A percentile compares a stretch with the other conserved stretches of the same genome.
These are phyloP conservation scores for Fusarium virguliforme DNA, from an alignment of 2,329 filamentous ascomycete genomes.

Conservation along the genomic window DNA sequence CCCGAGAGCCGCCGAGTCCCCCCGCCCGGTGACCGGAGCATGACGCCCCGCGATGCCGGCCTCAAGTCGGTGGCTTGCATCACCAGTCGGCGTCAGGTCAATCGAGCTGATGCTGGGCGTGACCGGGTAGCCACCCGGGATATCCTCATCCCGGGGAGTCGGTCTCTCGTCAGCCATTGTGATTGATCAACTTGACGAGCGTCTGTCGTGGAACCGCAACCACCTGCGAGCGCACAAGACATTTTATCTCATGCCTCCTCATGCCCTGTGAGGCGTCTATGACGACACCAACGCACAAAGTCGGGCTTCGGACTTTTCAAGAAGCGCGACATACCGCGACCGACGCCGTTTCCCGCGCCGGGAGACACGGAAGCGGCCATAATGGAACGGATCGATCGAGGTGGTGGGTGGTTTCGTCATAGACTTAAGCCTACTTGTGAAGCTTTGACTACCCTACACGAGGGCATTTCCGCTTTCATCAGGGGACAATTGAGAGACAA, in stretches of 20 bases:
- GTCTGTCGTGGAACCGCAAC: not conserved
- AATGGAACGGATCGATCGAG: conserved; percentile 3
- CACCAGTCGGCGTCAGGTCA: conserved; percentile 26
- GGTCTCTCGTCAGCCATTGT: conserved; percentile 43
- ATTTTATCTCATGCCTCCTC: not conserved
- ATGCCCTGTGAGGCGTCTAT: conserved; percentile 29
- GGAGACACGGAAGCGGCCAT: conserved; percentile 2
- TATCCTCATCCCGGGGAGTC: conserved; percentile 48
- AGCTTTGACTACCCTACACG: conserved; percentile 24
- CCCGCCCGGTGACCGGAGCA: conserved; percentile 5
- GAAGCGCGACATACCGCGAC: conserved; percentile 23
- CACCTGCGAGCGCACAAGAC: not conserved
- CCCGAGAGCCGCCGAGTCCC: conserved; percentile 20
- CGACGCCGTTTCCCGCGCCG: not conserved
- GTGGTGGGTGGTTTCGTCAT: conserved; percentile 33
- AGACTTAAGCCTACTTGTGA: conserved; percentile 30
- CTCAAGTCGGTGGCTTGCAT: conserved; percentile 27
- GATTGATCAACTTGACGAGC: not conserved
- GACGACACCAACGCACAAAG: conserved; percentile 32
- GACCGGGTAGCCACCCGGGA: conserved; percentile 49
- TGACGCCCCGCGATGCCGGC: conserved; percentile 31
- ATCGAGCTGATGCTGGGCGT: conserved; percentile 45
- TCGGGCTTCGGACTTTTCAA: conserved; percentile 42
- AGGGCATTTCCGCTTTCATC: not conserved
- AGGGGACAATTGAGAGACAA: not conserved